These are phyloP conservation scores for Thozetella sp. DNA, from an alignment of 495 filamentous ascomycete species.

Conservation along the genomic window DNA sequence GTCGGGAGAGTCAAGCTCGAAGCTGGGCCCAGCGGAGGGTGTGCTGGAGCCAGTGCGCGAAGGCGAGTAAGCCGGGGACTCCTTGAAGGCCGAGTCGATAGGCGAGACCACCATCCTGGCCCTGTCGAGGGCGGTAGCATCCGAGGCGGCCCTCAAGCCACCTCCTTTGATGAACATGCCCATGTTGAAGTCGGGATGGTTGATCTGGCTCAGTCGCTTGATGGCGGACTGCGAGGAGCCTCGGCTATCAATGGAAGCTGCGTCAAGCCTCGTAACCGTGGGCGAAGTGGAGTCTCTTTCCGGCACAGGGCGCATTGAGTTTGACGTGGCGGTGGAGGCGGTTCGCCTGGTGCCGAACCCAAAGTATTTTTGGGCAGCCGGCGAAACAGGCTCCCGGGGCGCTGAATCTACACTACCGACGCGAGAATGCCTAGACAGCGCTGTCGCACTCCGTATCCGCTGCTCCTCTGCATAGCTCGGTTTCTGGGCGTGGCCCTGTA, in stretches of 20 bases:
- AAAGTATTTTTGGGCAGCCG: slow-evolving; percentile 66
- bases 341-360: slow-evolving; percentile 48
- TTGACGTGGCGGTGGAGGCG: slow-evolving; percentile 48
- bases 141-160: slow-evolving; percentile 79
- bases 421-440: slow-evolving; percentile 72
- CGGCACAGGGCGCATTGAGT: slow-evolving; percentile 46
- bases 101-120: slow-evolving; percentile 48
- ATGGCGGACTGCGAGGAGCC: slow-evolving; percentile 46
- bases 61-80: slow-evolving; percentile 67
- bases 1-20: slow-evolving; percentile 77
- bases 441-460: slow-evolving; percentile 57
- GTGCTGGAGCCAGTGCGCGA: slow-evolving; percentile 83
- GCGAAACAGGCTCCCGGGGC: slow-evolving; percentile 27
- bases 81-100: slow-evolving; percentile 61
- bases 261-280: slow-evolving; percentile 70
- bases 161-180: slow-evolving; percentile 44
- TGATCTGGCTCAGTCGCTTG: slow-evolving; percentile 49
- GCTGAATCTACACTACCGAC: slow-evolving; percentile 71
- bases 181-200: slow-evolving; percentile 51
- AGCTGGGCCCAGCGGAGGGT: slow-evolving; percentile 77
- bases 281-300: slow-evolving; percentile 53
- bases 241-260: slow-evolving; percentile 55
- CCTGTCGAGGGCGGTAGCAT: slow-evolving; percentile 67
- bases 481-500: slow-evolving; percentile 58
- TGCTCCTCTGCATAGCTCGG: slow-evolving; percentile 76